Percentiles rank a stretch among this genome's conserved stretches.
These are phyloP conservation scores for Acer yangbiense DNA, from an alignment of 345 rosid species.

Conservation along the genomic window DNA sequence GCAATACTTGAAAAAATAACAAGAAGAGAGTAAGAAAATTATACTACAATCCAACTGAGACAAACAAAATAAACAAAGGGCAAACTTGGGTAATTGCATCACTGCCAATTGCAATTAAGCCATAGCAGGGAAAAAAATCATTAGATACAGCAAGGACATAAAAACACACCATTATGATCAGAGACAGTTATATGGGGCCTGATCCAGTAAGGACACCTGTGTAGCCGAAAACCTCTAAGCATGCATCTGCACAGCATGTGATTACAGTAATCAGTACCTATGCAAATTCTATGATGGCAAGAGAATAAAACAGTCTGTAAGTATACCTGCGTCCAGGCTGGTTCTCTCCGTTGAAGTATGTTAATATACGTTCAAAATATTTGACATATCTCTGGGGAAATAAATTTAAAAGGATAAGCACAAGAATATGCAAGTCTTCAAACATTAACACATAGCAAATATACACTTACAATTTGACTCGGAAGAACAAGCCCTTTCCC, in stretches of 20 bases:
- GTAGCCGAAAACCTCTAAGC: slow-evolving; percentile 89
- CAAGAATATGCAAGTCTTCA: slow-evolving; percentile 1
- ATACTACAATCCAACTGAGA: background rate
- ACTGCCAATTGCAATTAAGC: background rate
- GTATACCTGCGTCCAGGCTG: slow-evolving; percentile 77
- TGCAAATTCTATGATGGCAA: slow-evolving; percentile 7
- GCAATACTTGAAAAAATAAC: background rate
- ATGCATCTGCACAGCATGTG: slow-evolving; percentile 58
- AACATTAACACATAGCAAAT: slow-evolving; percentile 7
- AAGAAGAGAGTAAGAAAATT: background rate
- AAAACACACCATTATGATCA: slow-evolving; percentile 64
- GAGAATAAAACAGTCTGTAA: slow-evolving; percentile 11
- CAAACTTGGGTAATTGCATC: background rate
- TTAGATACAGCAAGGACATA: slow-evolving; percentile 1
- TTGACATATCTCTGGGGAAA: slow-evolving; percentile 71
- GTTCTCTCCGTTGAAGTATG: slow-evolving; percentile 80
- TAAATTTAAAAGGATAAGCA: slow-evolving; percentile 14
- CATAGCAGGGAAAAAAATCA: background rate
- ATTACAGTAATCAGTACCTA: slow-evolving; percentile 16
- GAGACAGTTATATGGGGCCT: slow-evolving; percentile 81
- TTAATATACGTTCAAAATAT: slow-evolving; percentile 68
- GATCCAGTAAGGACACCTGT: slow-evolving; percentile 87
- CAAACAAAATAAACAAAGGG: background rate
- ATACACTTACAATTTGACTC: slow-evolving; percentile 76
- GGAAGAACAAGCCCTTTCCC: slow-evolving; percentile 88